phyloP scores from a whole-genome alignment of 768 basidiomycete genomes.

The Suillus discolor region DNA sequence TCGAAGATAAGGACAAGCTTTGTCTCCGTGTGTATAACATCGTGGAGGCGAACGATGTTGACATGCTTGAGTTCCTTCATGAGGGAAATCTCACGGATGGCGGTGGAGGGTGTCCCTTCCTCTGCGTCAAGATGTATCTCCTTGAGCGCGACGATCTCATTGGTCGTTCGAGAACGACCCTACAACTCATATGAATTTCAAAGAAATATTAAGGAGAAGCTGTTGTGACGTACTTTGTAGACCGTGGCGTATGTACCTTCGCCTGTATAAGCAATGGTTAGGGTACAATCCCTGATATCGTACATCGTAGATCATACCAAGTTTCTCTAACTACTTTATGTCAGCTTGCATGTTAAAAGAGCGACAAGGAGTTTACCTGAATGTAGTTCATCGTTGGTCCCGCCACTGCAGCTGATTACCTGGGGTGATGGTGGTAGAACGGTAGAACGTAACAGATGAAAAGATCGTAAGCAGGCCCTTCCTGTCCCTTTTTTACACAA shows the following conservation, averaged over 20 bases:
- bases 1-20: constrained; percentile 99
- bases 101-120: constrained; percentile 98
- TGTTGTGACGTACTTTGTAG: constrained; percentile 71
- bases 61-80: constrained; percentile 99
- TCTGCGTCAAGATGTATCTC: constrained; percentile 99
- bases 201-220: not conserved
- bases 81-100: constrained; percentile 97
- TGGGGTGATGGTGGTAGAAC: not conserved
- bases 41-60: constrained; percentile 97
- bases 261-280: constrained; percentile 42
- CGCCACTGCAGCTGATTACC: not conserved
- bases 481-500: not conserved
- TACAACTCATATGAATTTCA: constrained; percentile 30
- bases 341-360: constrained; percentile 5
- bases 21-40: constrained; percentile 98
- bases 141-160: constrained; percentile 97
- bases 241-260: constrained; percentile 96
- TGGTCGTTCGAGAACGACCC: constrained; percentile 97
- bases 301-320: constrained; percentile 47
- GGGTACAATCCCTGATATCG: not conserved
- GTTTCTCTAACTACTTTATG: constrained; percentile 77
- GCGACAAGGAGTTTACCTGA: constrained; percentile 40
- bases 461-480: not conserved
- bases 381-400: constrained; percentile 54
- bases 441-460: not conserved